Percentiles rank a stretch among this genome's conserved stretches.
Evolutionary conservation across 805 yeast genomes (phyloP).

Genomic region (Clavispora vitiphila): DNA sequence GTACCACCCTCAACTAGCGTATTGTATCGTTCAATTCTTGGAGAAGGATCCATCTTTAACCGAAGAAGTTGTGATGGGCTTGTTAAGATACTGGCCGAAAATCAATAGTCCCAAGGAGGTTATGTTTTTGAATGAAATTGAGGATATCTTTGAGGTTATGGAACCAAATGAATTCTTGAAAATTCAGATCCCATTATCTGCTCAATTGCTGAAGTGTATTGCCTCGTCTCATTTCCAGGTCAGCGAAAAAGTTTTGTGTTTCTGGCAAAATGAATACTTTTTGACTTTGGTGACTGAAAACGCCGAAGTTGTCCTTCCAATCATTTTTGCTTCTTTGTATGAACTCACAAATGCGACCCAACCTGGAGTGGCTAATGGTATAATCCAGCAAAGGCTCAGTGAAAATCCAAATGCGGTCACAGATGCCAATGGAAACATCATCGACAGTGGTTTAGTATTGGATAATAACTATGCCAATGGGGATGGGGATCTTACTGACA

Average conservation of each 20-base stretch:
- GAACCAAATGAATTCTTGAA: slow-evolving; percentile 89
- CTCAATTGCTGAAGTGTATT: slow-evolving; percentile 90
- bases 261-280: slow-evolving; percentile 93
- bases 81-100: slow-evolving; percentile 95
- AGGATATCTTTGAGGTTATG: slow-evolving; percentile 93
- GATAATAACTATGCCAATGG: slow-evolving; percentile 8
- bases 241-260: slow-evolving; percentile 88
- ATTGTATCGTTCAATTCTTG: slow-evolving; percentile 92
- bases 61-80: slow-evolving; percentile 94
- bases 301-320: slow-evolving; percentile 88
- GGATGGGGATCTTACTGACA: slow-evolving; percentile 17
- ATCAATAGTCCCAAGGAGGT: slow-evolving; percentile 92
- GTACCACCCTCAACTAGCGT: slow-evolving; percentile 95
- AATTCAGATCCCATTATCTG: slow-evolving; percentile 88
- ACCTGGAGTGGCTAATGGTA: slow-evolving; percentile 39
- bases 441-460: slow-evolving; percentile 33
- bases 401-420: slow-evolving; percentile 35
- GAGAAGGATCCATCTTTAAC: slow-evolving; percentile 91
- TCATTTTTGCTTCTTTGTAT: slow-evolving; percentile 83
- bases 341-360: slow-evolving; percentile 62
- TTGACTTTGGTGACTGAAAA: slow-evolving; percentile 85
- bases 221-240: slow-evolving; percentile 96
- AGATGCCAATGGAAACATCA: slow-evolving; percentile 40
- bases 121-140: slow-evolving; percentile 92
- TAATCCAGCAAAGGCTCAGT: slow-evolving; percentile 31